Evolutionary conservation across 78 protist genomes (phyloP), one percentile per base, ranked within the genome.

Genomic region (Tieghemostelium lacteum): DNA sequence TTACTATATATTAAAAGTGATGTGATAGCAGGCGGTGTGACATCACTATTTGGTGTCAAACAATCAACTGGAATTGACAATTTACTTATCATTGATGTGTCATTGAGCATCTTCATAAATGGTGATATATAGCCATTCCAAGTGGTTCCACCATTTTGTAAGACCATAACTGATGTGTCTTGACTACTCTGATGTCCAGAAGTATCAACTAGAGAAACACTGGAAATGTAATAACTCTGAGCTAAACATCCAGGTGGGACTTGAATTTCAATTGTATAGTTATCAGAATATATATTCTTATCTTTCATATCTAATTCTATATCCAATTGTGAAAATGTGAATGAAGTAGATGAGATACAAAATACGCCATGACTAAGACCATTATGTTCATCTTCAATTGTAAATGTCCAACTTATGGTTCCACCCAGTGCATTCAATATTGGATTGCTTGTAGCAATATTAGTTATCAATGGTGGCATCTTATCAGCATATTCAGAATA

Each of bases 381-480:
- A 37, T 40, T 64, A 16, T 8, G 2, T 20, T 67, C 42, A 26
- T n/a, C 28, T 19, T 4, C 3, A 8, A 67, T 16, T 67, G 55
- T 24, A 67, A 67, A 40, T 58, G 42, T 67, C 60, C 75, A 6
- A 67, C 26, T 2, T 20, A 10, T 45, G 55, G 20, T 67, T 67
- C 6, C 42, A 37, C 19, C 22, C 28, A 26, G 10, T 0, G 19
- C 40, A 19, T 19, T 49, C 55, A 2, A 49, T 49, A 0, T 1
- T 0, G 14, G 55, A 49, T 49, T 14, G 17, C 20, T 67, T 67
- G 54, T 67, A 16, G 42, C 36, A 6, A n/a, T n/a, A n/a, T 67
- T 49, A 17, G 2, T 24, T 6, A 67, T 45, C 2, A 67, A 17
- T 67, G 75, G 75, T n/a, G 75, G 75, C 58, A 42, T 67, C 17